Evolutionary conservation across 1,139 yeast species (phyloP).

Genomic region (Nadsonia commutata): DNA sequence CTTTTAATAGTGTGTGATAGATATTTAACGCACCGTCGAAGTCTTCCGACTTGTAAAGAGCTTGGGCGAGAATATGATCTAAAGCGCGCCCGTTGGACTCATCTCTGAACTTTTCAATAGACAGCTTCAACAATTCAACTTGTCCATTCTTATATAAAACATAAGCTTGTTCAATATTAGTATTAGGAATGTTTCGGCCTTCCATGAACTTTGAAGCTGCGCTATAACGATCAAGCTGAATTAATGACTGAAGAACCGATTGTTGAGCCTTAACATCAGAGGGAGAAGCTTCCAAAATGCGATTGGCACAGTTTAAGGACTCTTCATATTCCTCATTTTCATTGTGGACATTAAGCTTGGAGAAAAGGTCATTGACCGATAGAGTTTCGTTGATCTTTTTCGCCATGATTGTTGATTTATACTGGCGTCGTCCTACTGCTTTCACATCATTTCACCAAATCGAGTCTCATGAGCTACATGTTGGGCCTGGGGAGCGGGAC

Average conservation of each 20-base stretch:
- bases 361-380: background rate
- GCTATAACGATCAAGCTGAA: constrained; percentile 54
- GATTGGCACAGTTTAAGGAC: constrained; percentile 31
- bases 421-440: no score
- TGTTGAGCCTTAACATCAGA: constrained; percentile 40
- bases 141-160: constrained; percentile 53
- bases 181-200: constrained; percentile 7
- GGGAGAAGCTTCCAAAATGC: constrained; percentile 28
- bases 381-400: background rate
- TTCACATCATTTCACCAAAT: no score
- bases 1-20: constrained; percentile 26
- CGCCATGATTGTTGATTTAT: background rate
- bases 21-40: constrained; percentile 38
- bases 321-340: constrained; percentile 33
- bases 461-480: no score
- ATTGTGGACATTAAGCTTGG: constrained; percentile 31
- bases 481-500: no score
- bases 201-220: constrained; percentile 34
- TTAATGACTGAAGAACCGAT: constrained; percentile 52
- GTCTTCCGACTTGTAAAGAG: constrained; percentile 51
- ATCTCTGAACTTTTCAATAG: constrained; percentile 18
- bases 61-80: constrained; percentile 71
- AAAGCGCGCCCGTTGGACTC: constrained; percentile 33
- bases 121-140: constrained; percentile 27
- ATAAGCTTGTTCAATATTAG: constrained; percentile 42